Evolutionary conservation across 352 stramenopile genomes (phyloP).

Genomic region (Peronospora belbahrii): DNA sequence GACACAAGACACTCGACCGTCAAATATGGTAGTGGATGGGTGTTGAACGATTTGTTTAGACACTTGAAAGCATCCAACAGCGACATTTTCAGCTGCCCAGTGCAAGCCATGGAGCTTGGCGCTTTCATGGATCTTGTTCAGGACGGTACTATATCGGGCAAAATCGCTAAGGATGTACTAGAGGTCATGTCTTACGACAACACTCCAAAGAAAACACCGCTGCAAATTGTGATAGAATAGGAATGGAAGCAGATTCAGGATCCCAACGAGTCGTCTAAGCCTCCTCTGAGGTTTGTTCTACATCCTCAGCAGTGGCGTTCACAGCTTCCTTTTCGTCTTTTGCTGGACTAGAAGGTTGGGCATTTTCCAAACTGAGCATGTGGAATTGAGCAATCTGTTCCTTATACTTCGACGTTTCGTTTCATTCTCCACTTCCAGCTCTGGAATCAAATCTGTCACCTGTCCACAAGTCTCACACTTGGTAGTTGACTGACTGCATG

Average conservation of each 20-base stretch:
- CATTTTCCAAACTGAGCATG: slow-evolving; percentile 61
- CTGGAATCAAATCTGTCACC: slow-evolving; percentile 58
- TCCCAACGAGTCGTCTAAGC: slow-evolving; percentile 18
- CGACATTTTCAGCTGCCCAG: slow-evolving; percentile 39
- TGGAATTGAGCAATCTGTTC: slow-evolving; percentile 77
- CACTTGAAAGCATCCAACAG: slow-evolving; percentile 79
- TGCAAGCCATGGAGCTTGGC: slow-evolving; percentile 68
- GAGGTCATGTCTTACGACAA: slow-evolving; percentile 83
- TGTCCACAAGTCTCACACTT: slow-evolving; percentile 70
- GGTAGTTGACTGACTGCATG: slow-evolving; percentile 61
- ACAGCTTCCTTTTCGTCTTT: slow-evolving; percentile 11
- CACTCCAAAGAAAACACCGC: slow-evolving; percentile 28
- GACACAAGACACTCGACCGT: slow-evolving; percentile 33
- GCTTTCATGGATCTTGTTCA: slow-evolving; percentile 84
- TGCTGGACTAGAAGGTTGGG: background rate
- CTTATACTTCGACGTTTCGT: slow-evolving; percentile 62
- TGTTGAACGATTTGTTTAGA: slow-evolving; percentile 92
- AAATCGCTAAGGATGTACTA: slow-evolving; percentile 88
- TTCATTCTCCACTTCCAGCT: slow-evolving; percentile 26
- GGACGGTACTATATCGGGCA: slow-evolving; percentile 86
- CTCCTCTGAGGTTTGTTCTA: background rate
- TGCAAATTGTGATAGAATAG: slow-evolving; percentile 81
- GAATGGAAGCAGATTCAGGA: slow-evolving; percentile 89
- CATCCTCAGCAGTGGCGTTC: background rate
- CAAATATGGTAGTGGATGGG: slow-evolving; percentile 86